Base-by-base conservation (phyloP, 352 stramenopile genomes). In the Pythium phragmitis region DNA sequence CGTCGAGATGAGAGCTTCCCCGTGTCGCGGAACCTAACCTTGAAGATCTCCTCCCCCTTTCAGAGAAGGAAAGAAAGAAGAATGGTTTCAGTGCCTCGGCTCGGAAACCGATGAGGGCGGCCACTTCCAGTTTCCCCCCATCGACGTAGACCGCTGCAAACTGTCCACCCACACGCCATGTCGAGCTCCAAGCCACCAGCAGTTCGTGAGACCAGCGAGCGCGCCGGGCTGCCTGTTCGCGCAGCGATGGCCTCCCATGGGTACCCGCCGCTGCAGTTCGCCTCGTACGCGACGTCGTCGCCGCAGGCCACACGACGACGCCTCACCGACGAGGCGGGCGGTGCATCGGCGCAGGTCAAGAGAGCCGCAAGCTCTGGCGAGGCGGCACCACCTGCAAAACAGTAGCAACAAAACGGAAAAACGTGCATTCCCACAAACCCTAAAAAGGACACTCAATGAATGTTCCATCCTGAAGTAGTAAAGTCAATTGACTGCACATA, bases 211-310 rank as follows among this genome's bases (percentile, higher is more conserved):
- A 23, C 17, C 16, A 2, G 14, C 43, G 16, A 19, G 43, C 17
- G 43, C 43, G 12, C 16, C 3, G 17, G 14, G 1, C 16, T 49
- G 5, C 43, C 43, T 6, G 19, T 49, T 14, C 43, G 43, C 14
- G 43, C 8, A 14, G 43, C 43, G 17, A 42, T 42, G 37, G 37
- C 37, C 11, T 42, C 37, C 11, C 43, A 49, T n/a, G 43, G 43
- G 19, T 49, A 49, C 19, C 43, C 43, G 43, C 43, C 43, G 16
- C 43, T 23, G 14, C 43, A 49, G 43, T 49, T 28, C n/a, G 43
- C 43, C 11, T 49, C 43, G 43, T 49, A 49, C 43, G 43, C 43
- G 17, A 49, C 43, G 17, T 49, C 43, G 8, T 49, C 43, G 19
- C 43, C 43, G 16, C 43, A 49, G 17, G 17, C 43, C 16, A 11